phyloP scores from a whole-genome alignment of 2,329 filamentous ascomycete species.

The Fonsecaea multimorphosa region DNA sequence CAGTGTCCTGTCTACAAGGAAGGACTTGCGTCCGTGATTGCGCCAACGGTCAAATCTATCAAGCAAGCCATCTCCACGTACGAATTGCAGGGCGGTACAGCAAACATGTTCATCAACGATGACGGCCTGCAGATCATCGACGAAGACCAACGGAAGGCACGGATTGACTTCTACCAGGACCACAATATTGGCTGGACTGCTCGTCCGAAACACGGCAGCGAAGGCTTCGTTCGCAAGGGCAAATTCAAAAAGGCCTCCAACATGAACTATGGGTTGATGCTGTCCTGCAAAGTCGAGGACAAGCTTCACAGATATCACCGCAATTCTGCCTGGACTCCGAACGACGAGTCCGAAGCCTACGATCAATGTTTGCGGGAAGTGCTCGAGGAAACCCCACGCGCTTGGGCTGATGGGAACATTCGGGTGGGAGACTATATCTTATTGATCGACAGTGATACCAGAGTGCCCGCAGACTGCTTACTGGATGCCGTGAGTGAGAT shows the following conservation, averaged over 20 bases:
- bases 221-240: conserved; percentile 62
- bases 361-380: conserved; percentile 50
- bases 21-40: conserved; percentile 71
- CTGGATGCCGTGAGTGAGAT: conserved; percentile 77
- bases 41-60: conserved; percentile 62
- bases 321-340: conserved; percentile 46
- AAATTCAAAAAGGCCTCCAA: conserved; percentile 79
- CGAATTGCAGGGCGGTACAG: conserved; percentile 59
- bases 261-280: conserved; percentile 73
- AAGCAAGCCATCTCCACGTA: conserved; percentile 66
- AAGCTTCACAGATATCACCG: conserved; percentile 50
- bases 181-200: conserved; percentile 59
- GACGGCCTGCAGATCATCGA: conserved; percentile 49
- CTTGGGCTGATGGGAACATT: conserved; percentile 81
- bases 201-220: conserved; percentile 61
- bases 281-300: conserved; percentile 68
- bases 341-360: conserved; percentile 56
- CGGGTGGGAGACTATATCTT: conserved; percentile 80
- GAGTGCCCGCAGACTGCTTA: conserved; percentile 71
- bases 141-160: conserved; percentile 51
- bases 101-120: conserved; percentile 49
- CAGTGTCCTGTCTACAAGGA: conserved; percentile 92
- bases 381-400: conserved; percentile 61
- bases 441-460: conserved; percentile 73
- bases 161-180: conserved; percentile 57